A percentile compares a stretch with the other conserved stretches of the same genome.
Conservation (phyloP, 1,139 yeast species). For the Yamadazyma dendronema region DNA sequence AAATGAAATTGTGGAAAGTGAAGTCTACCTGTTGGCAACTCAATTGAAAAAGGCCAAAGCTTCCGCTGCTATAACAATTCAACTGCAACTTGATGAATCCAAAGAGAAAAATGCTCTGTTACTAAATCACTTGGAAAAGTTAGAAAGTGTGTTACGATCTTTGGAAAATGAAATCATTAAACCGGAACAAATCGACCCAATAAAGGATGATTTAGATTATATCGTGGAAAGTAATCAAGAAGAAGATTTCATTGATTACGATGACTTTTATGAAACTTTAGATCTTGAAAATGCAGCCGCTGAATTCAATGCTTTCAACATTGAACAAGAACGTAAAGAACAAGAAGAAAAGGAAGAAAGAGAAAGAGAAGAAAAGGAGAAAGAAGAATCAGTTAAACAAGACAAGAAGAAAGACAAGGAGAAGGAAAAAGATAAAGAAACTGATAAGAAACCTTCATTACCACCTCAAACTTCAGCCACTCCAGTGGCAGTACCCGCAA, state of each 20-base stretch:
- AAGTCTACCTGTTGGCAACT: conserved; percentile 55
- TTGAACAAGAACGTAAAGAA: conserved; percentile 16
- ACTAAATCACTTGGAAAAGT: conserved; percentile 70
- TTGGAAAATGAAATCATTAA: conserved; percentile 83
- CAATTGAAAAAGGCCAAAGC: conserved; percentile 54
- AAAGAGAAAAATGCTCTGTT: conserved; percentile 73
- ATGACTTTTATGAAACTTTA: conserved; percentile 85
- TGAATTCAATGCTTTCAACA: conserved; percentile 26
- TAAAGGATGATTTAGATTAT: conserved; percentile 88
- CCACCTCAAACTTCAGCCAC: neutral
- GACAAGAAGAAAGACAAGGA: conserved; percentile 6
- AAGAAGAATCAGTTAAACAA: conserved; percentile 8
- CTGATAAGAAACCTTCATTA: conserved; percentile 1
- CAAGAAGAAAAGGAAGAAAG: conserved; percentile 9
- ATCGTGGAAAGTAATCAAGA: conserved; percentile 95
- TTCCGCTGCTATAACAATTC: conserved; percentile 28
- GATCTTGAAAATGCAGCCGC: conserved; percentile 56
- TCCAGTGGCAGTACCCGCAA: conserved; percentile 1
- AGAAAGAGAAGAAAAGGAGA: conserved; percentile 8
- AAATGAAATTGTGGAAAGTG: conserved; percentile 75
- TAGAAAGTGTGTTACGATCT: conserved; percentile 75
- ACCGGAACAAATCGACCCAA: conserved; percentile 74
- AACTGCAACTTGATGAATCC: conserved; percentile 58
- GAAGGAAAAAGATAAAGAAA: conserved; percentile 4
- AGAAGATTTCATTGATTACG: conserved; percentile 95